Conservation (phyloP, 2,329 filamentous ascomycete genomes). For the Clarireedia monteithiana region DNA sequence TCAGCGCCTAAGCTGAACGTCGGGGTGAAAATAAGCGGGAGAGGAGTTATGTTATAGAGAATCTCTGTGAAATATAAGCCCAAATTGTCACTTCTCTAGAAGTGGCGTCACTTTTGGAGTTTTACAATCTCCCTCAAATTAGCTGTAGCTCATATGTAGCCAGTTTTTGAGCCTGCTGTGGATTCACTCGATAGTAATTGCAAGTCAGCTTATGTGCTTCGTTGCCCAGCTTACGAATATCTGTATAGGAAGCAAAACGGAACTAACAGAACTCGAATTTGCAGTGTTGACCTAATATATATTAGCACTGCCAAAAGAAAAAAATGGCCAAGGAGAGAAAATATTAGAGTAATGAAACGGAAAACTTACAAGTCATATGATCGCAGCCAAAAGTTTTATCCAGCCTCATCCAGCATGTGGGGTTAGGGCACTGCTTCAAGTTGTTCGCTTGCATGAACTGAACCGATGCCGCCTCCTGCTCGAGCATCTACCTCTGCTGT, state of each 20-base stretch:
- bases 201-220: background rate
- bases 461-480: slow-evolving; percentile 11
- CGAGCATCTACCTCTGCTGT: background rate
- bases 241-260: background rate
- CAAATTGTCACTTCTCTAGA: too few species aligned
- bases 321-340: background rate
- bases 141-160: background rate
- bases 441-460: background rate
- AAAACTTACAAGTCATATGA: slow-evolving; percentile 17
- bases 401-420: slow-evolving; percentile 7
- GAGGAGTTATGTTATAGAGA: too few species aligned
- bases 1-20: background rate
- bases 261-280: background rate
- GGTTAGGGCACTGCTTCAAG: slow-evolving; percentile 7
- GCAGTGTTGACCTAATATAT: background rate
- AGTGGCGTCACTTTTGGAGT: too few species aligned
- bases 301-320: background rate
- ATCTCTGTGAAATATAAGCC: too few species aligned
- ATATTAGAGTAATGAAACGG: background rate
- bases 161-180: background rate
- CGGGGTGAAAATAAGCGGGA: background rate
- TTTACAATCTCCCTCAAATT: too few species aligned
- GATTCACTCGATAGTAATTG: background rate
- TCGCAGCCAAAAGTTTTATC: slow-evolving; percentile 14
- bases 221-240: background rate